Conservation (phyloP, 352 stramenopile genomes). For the Globisporangium radiosum region DNA sequence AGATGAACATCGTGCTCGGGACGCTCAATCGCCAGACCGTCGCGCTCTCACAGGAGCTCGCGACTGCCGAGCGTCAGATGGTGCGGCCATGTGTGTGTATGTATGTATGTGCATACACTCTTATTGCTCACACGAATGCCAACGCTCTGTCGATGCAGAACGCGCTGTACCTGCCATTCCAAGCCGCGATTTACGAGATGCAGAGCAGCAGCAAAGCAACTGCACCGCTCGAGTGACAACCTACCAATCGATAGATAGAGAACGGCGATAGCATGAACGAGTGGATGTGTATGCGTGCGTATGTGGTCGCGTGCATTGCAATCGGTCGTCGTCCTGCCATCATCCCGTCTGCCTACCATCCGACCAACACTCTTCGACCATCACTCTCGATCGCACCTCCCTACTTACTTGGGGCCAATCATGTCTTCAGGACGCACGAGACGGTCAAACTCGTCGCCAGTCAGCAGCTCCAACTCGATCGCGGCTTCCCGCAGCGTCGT, state of each 20-base stretch:
- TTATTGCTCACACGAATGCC: neutral
- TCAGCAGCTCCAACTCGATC: constrained; percentile 88
- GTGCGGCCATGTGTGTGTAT: constrained; percentile 12
- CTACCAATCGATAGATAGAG: neutral
- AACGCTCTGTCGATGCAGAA: constrained; percentile 19
- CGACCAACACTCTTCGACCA: neutral
- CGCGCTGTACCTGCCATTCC: constrained; percentile 45
- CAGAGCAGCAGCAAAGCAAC: constrained; percentile 19
- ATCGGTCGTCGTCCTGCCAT: neutral
- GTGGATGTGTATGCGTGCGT: neutral
- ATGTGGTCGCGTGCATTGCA: too few relatives aligned
- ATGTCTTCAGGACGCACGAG: constrained; percentile 95
- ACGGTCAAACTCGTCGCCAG: constrained; percentile 92
- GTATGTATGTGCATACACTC: neutral
- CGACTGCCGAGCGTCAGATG: constrained; percentile 39
- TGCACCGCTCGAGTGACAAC: neutral
- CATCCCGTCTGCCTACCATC: neutral
- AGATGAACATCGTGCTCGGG: constrained; percentile 46
- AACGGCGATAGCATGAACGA: neutral
- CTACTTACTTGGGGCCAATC: constrained; percentile 85
- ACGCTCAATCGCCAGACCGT: constrained; percentile 43
- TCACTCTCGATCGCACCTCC: neutral
- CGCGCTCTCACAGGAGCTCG: constrained; percentile 38
- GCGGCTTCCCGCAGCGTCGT: constrained; percentile 91
- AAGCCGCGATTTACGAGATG: constrained; percentile 52